Evolutionary conservation across 495 filamentous ascomycete genomes (phyloP), one percentile per base, ranked within the genome.

Genomic region (Penicillium mononematosum): DNA sequence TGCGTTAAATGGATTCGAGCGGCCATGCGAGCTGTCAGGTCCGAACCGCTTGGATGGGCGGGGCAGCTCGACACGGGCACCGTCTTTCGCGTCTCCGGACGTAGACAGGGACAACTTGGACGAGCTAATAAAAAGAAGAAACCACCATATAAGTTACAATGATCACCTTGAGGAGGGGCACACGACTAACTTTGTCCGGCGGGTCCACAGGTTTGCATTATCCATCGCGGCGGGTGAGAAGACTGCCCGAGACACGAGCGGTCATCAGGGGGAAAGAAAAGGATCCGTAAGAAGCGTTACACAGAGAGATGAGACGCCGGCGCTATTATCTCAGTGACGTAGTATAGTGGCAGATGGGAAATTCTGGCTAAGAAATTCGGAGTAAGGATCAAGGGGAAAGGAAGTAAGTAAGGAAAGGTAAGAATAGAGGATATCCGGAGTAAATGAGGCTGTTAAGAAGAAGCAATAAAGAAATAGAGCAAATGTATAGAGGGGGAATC

Each of bases 21-120:
- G 88, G 63, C 86, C 86, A 70, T 90, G 87, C 65, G 88, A 92
- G 65, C 78, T 83, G 65, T 89, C 87, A 67, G 89, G 87, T 66
- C 86, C 88, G 59, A 88, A 88, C 61, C 90, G 84, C 78, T 91
- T 89, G 50, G 83, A 75, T 65, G 85, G 73, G 73, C 91, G 87
- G 70, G 86, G 79, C 62, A 85, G 69, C 51, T 86, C 78, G 55
- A 83, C 81, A 69, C 85, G 84, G 70, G 83, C 78, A 68, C 67
- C 71, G 50, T 84, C 83, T 75, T 87, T 82, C 71, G 74, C 69
- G 61, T 78, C 77, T 59, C 83, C 81, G 59, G 87, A 78, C 65
- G 89, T 92, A 62, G 91, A 89, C 44, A 97, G 80, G 53, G 90
- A 94, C 76, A 96, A 86, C 79, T 95, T 98, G 81, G 84, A 90